Evolutionary conservation across 805 yeast genomes (phyloP).

Genomic region (Saccharomycopsis sp.): DNA sequence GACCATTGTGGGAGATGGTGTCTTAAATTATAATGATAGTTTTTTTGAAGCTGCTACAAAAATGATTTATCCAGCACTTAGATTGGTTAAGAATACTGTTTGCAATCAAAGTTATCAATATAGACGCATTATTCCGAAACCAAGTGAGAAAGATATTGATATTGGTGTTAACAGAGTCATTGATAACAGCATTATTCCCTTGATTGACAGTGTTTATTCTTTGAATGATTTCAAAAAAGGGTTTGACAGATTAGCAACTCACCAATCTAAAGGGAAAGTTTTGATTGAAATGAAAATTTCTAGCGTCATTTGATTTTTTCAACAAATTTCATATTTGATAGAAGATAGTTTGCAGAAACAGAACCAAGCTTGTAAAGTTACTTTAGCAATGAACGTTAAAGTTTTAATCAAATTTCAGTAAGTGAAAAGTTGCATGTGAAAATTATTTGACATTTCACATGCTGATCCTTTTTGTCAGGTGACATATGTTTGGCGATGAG

Average conservation of each 20-base stretch:
- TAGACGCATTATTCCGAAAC: not conserved
- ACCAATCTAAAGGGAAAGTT: constrained; percentile 59
- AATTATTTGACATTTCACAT: no score
- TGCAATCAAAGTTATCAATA: constrained; percentile 4
- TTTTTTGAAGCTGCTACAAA: constrained; percentile 6
- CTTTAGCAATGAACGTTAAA: no score
- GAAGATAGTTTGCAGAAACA: no score
- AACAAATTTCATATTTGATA: no score
- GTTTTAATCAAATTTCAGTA: no score
- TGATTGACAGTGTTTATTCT: constrained; percentile 46
- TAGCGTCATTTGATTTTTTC: no score
- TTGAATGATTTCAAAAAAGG: constrained; percentile 49
- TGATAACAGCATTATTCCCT: constrained; percentile 35
- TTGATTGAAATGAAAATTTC: no score
- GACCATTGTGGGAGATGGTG: constrained; percentile 56
- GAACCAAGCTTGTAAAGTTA: no score
- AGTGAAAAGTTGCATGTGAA: no score
- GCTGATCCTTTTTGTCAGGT: no score
- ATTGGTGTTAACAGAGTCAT: constrained; percentile 36
- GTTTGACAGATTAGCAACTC: constrained; percentile 35
- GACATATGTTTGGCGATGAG: no score
- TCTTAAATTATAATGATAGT: constrained; percentile 29
- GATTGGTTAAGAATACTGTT: not conserved
- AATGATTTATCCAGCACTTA: not conserved
- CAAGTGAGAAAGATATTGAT: constrained; percentile 26